These are phyloP conservation scores for Xylariaceae sp. DNA, from an alignment of 2,329 filamentous ascomycete species.

Conservation along the genomic window DNA sequence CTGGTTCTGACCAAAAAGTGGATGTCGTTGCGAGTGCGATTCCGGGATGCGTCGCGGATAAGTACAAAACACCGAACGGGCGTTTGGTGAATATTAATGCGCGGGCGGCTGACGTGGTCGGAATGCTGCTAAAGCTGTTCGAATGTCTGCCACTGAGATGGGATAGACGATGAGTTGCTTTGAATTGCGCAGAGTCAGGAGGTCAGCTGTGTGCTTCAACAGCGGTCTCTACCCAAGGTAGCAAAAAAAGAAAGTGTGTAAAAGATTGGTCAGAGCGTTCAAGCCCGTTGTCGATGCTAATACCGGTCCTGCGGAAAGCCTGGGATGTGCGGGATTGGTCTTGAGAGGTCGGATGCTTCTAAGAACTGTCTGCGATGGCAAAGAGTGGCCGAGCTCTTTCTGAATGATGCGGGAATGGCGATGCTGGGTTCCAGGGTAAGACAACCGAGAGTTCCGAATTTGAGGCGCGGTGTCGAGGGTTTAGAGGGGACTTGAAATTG, in stretches of 20 bases:
- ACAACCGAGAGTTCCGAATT: no score
- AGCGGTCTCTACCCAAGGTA: constrained; percentile 3
- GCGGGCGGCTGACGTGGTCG: constrained; percentile 22
- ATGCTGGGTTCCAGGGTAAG: no score
- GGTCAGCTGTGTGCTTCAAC: constrained; percentile 13
- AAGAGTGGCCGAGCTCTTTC: constrained; percentile 10
- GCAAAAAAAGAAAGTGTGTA: no score
- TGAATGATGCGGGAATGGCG: no score
- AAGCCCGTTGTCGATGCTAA: constrained; percentile 8
- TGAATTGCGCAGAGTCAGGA: constrained; percentile 6
- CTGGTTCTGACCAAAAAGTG: constrained; percentile 12
- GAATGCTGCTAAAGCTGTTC: constrained; percentile 3
- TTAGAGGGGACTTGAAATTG: not conserved
- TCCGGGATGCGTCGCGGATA: constrained; percentile 8
- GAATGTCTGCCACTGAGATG: constrained; percentile 7
- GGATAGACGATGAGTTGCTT: constrained; percentile 4
- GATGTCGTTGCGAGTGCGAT: constrained; percentile 7
- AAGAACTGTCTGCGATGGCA: constrained; percentile 13
- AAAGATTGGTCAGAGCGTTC: constrained; percentile 8
- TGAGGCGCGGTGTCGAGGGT: no score
- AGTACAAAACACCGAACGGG: constrained; percentile 6
- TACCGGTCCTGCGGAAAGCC: constrained; percentile 26
- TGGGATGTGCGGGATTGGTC: constrained; percentile 17
- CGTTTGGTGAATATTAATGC: constrained; percentile 15
- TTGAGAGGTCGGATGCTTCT: constrained; percentile 9